These are phyloP conservation scores for Cadophora sp. DNA, from an alignment of 2,329 filamentous ascomycete species.

Conservation along the genomic window DNA sequence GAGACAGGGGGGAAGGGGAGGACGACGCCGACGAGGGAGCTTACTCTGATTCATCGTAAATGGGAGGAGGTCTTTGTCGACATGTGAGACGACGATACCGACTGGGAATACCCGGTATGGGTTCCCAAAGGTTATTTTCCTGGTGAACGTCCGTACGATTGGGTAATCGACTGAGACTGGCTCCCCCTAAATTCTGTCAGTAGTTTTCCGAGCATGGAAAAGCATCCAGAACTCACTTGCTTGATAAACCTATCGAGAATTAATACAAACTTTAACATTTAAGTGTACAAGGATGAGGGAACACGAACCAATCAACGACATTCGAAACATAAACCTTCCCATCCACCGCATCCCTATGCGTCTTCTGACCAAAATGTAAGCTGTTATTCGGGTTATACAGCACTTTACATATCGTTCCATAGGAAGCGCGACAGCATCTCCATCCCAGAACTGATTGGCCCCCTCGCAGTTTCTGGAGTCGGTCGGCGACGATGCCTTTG, in stretches of 20 bases:
- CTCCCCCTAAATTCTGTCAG: slow-evolving; percentile 27
- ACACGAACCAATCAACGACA: slow-evolving; percentile 27
- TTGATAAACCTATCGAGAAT: slow-evolving; percentile 26
- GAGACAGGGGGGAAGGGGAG: no score
- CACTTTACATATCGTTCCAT: slow-evolving; percentile 30
- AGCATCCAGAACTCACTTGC: slow-evolving; percentile 13
- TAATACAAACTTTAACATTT: neutral
- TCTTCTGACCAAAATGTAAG: slow-evolving; percentile 23
- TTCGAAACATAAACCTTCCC: slow-evolving; percentile 30
- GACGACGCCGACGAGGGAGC: no score
- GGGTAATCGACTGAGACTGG: slow-evolving; percentile 31
- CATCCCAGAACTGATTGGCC: slow-evolving; percentile 28
- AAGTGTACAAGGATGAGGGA: no score
- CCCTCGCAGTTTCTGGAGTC: slow-evolving; percentile 29
- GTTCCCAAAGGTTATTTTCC: slow-evolving; percentile 18
- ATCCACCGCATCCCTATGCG: slow-evolving; percentile 27
- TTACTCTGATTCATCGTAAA: slow-evolving; percentile 24
- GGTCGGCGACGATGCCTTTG: slow-evolving; percentile 35
- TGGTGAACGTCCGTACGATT: slow-evolving; percentile 27
- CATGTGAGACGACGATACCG: slow-evolving; percentile 22
- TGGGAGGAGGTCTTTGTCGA: slow-evolving; percentile 25
- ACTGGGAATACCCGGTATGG: slow-evolving; percentile 25
- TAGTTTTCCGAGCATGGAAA: neutral
- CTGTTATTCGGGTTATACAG: slow-evolving; percentile 23
- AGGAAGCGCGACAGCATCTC: slow-evolving; percentile 29